Evolutionary conservation across 192 early-diverging fungal genomes (phyloP), one percentile per base, ranked within the genome.

Genomic region (Mortierella antarctica): DNA sequence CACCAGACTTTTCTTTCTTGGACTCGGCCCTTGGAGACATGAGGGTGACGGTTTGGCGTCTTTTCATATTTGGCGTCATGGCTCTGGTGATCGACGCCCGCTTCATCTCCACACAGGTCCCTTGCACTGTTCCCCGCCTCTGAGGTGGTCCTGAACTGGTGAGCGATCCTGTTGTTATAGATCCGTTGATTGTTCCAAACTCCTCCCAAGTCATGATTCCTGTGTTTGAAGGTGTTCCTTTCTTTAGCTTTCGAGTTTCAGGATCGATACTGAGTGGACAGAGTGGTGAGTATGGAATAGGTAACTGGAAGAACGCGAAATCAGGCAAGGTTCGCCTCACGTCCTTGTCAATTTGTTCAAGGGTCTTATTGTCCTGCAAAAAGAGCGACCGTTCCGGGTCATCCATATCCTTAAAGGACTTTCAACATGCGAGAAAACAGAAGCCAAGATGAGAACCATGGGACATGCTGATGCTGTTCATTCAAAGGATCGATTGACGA

Each of bases 321-420:
- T 94, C 92, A 6, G 93, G 92, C 23, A 94, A 80, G 8, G 93
- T 94, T 17, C 93, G 81, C 51, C 92, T 60, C 5, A 93, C 89
- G 73, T 95, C 93, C 65, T 91, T 92, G 81, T 93, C 91, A 31
- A 94, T 93, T 71, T 94, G 92, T 44, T 94, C 91, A 14, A 92
- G 62, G 7, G 86, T 85, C 12, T 59, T 71, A 51, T 88, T 87
- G 52, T 92, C 90, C 60, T 88, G 74, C 48, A 92, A 90, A 73
- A 89, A 91, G 47, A 74, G 71, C 0, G 86, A 82, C 92, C 92
- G 91, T 56, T 91, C 91, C 14, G 89, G 87, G 61, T 79, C 82
- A 11, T 75, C 82, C 48, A 75, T 83, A 41, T 69, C 49, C 67
- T 76, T 89, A 39, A 84, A 71, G 17, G 83, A 84, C 85, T 87